phyloP scores from a whole-genome alignment of 2,329 filamentous ascomycete genomes.

The Fusarium heterosporum region DNA sequence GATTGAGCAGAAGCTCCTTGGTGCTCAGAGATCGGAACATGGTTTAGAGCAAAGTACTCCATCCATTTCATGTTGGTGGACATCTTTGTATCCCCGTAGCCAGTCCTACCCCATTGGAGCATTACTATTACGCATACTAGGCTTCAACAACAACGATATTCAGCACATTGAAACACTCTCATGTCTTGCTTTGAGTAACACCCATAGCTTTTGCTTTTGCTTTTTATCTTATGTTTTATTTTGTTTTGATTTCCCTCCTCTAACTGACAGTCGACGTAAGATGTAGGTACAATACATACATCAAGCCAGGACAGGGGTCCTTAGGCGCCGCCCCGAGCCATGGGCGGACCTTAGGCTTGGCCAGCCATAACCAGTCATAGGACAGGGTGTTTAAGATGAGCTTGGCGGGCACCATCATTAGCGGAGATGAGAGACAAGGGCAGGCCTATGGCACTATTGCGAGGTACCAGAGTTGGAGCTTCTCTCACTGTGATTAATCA shows the following conservation, averaged over 20 bases:
- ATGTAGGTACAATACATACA: constrained; percentile 23
- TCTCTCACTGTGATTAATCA: constrained; percentile 13
- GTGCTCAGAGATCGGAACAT: constrained; percentile 29
- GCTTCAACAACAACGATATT: neutral
- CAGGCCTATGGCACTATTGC: constrained; percentile 33
- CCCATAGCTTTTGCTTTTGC: neutral
- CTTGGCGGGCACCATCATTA: constrained; percentile 49
- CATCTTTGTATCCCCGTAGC: neutral
- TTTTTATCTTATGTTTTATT: too few species aligned
- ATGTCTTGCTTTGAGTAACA: neutral
- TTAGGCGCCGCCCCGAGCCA: constrained; percentile 45
- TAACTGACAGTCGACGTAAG: constrained; percentile 17
- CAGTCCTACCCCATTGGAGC: neutral
- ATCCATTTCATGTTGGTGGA: constrained; percentile 27
- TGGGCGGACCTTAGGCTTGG: constrained; percentile 19
- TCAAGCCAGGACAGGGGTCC: constrained; percentile 33
- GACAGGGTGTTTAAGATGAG: constrained; percentile 48
- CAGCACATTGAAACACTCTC: neutral
- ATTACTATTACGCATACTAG: neutral
- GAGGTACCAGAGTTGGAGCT: neutral
- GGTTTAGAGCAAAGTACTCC: constrained; percentile 22
- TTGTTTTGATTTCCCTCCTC: constrained; percentile 19
- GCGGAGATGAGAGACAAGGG: constrained; percentile 48
- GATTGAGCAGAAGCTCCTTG: constrained; percentile 8
- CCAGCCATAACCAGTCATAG: constrained; percentile 24